A percentile compares a stretch with the other conserved stretches of the same genome.
Evolutionary conservation across 176 grass and related monocot species (phyloP).

Genomic region (Chloris gayana): DNA sequence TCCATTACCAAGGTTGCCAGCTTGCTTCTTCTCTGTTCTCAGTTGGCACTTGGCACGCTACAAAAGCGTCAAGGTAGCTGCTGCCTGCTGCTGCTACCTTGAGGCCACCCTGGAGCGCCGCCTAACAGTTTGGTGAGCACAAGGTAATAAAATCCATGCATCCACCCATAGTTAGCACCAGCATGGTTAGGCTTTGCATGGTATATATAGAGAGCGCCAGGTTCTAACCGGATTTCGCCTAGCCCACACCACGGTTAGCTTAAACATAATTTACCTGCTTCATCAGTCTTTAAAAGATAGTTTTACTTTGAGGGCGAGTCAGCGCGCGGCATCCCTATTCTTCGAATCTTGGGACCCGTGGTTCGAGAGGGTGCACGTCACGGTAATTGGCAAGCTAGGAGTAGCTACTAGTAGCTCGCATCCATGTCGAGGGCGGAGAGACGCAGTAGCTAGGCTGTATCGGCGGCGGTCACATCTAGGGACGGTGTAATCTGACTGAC

Average conservation of each 20-base stretch:
- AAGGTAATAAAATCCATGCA: background rate
- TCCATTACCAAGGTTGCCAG: too few species aligned
- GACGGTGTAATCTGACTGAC: conserved; percentile 13
- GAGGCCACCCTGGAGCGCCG: background rate
- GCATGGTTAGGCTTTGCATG: background rate
- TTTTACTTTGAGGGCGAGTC: too few species aligned
- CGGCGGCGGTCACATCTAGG: conserved; percentile 27
- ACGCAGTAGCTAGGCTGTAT: background rate
- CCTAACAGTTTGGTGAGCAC: background rate
- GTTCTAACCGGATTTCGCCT: background rate
- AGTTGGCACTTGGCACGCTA: too few species aligned
- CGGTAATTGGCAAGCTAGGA: background rate
- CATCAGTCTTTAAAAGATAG: too few species aligned
- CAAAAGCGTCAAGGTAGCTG: too few species aligned
- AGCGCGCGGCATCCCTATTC: too few species aligned
- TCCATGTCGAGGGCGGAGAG: background rate
- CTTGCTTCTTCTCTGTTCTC: too few species aligned
- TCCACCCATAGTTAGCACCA: background rate
- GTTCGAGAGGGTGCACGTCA: background rate
- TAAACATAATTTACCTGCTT: too few species aligned
- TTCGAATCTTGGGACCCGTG: background rate
- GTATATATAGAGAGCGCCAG: background rate
- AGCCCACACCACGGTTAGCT: too few species aligned
- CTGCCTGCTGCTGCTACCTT: background rate
- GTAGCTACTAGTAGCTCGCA: too few species aligned